Evolutionary conservation across 106 monocot genomes (phyloP).

Genomic region (Vanilla planifolia): DNA sequence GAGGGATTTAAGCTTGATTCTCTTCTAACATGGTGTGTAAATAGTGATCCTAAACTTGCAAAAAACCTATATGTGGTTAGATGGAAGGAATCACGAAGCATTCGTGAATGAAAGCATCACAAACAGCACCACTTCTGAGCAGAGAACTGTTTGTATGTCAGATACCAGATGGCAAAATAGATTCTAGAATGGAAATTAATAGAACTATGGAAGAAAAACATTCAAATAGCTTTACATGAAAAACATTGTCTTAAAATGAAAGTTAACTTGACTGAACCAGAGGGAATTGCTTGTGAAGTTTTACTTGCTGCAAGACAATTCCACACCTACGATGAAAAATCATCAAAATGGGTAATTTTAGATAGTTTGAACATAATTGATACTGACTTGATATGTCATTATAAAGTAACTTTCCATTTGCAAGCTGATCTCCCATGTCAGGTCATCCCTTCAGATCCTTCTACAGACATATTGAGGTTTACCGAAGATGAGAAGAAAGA

Average conservation of each 20-base stretch:
- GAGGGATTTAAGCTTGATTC: constrained; percentile 4
- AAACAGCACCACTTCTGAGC: not conserved
- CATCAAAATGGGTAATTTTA: not conserved
- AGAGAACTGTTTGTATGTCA: not conserved
- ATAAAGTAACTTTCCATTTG: not conserved
- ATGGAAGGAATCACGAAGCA: not conserved
- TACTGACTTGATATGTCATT: not conserved
- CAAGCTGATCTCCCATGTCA: not conserved
- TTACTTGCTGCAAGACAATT: not conserved
- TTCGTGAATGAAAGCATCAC: not conserved
- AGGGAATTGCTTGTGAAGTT: constrained; percentile 1
- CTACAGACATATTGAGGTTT: too few relatives aligned
- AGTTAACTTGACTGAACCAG: not conserved
- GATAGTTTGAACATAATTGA: not conserved
- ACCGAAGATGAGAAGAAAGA: not conserved
- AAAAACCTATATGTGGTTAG: not conserved
- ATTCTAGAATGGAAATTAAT: not conserved
- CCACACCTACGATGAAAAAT: constrained; percentile 1
- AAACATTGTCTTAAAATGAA: too few relatives aligned
- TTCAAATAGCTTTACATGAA: constrained; percentile 1
- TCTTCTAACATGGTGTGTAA: not conserved
- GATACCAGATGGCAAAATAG: not conserved
- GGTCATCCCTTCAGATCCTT: not conserved
- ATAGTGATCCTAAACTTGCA: not conserved
- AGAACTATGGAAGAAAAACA: not conserved